These are phyloP conservation scores for Chytriomyces confervae DNA, from an alignment of 192 early-diverging fungal species.

Conservation along the genomic window DNA sequence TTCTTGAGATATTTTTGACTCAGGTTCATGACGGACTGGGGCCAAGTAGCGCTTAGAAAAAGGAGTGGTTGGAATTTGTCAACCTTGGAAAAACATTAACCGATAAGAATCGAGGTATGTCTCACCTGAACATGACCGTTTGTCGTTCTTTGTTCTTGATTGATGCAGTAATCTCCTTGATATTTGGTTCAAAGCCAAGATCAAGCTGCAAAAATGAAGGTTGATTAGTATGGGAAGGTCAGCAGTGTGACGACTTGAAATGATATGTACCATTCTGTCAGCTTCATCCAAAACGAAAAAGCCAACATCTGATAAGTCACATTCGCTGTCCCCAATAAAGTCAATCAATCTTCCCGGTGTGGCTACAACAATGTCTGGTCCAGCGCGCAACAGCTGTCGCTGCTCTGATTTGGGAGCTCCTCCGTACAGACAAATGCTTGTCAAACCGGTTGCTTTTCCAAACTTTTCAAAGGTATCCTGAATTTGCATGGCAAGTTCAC, in stretches of 20 bases:
- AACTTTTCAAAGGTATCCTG: slow-evolving; percentile 66
- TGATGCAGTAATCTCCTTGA: slow-evolving; percentile 81
- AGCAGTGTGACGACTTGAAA: not conserved
- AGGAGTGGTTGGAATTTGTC: slow-evolving; percentile 18
- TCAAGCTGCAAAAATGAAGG: slow-evolving; percentile 60
- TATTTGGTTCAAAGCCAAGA: slow-evolving; percentile 89
- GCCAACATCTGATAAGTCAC: slow-evolving; percentile 78
- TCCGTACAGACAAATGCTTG: slow-evolving; percentile 84
- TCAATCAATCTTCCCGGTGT: slow-evolving; percentile 97
- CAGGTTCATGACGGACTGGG: slow-evolving; percentile 84
- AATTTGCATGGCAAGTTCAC: slow-evolving; percentile 62
- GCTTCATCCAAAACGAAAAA: slow-evolving; percentile 97
- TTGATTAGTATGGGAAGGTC: not conserved
- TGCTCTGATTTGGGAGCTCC: slow-evolving; percentile 73
- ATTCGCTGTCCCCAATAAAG: slow-evolving; percentile 67
- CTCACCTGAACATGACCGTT: slow-evolving; percentile 85
- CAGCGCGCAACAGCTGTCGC: slow-evolving; percentile 44
- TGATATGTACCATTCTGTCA: slow-evolving; percentile 77
- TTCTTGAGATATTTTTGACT: slow-evolving; percentile 80
- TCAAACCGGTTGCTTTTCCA: slow-evolving; percentile 68
- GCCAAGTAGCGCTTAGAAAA: slow-evolving; percentile 84
- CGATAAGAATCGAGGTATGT: not conserved
- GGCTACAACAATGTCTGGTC: slow-evolving; percentile 83
- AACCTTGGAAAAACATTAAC: not conserved
- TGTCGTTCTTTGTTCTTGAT: slow-evolving; percentile 71